Evolutionary conservation across 805 yeast species (phyloP), one percentile per base, ranked within the genome.

Genomic region (Gaillardinia entomophila): DNA sequence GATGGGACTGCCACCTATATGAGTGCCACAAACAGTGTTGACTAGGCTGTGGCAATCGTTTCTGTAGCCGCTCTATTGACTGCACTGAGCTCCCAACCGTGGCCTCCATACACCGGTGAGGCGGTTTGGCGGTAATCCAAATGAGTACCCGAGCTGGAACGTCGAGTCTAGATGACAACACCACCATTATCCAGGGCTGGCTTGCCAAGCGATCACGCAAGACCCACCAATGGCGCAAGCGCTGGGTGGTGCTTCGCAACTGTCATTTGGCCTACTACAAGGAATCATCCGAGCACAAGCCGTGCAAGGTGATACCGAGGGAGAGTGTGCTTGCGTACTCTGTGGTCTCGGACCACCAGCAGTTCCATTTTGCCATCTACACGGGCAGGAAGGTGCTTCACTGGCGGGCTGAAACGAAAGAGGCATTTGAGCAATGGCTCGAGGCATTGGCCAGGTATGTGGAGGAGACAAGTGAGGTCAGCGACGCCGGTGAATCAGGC

Each of bases 211-310:
- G 63, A 24, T 46, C 55, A 18, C 48, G 44, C 32, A 49, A 49
- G 14, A 60, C 66, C 13, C 59, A 51, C 37, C 53, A 46, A 19
- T 66, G 69, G 66, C 62, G 61, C 38, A 52, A 47, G 34, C 42
- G 47, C 20, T 66, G 72, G 71, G 60, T 57, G 26, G 66, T 60
- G 4, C 46, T 66, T 4, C 41, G 71, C 20, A 42, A 45, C n/a
- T 48, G 58, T 27, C 71, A 63, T 38, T 44, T 66, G 13, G 46
- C 62, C 7, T 63, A 59, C 45, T 66, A 66, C 42, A 62, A 62
- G 31, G 64, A 62, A 36, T 39, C 57, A 5, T 39, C 43, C 17
- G 72, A 66, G 39, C 55, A 61, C 43, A 60, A 60, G 32, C 64
- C 71, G 0, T 38, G 49, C 15, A 48, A 41, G 29, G 68, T 66